Evolutionary conservation across 129 eudicot species (phyloP).

Genomic region (Centrapalus pauciflorus): DNA sequence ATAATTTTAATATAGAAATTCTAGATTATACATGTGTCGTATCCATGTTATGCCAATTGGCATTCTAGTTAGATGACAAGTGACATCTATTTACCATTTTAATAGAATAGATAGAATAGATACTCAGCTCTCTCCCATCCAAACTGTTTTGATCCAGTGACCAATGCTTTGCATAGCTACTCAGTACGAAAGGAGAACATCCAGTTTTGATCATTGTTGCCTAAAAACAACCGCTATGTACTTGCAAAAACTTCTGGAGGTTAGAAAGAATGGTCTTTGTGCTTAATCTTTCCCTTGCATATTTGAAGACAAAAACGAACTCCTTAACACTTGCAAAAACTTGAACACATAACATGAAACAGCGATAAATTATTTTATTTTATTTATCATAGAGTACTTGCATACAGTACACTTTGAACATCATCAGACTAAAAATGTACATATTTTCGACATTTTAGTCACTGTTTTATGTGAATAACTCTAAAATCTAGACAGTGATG

Average conservation of each 20-base stretch:
- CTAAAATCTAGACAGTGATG: slow-evolving; percentile 21
- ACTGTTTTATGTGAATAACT: slow-evolving; percentile 21
- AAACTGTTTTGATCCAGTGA: no score
- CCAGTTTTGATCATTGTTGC: neutral
- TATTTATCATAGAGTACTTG: slow-evolving; percentile 18
- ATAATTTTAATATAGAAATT: no score
- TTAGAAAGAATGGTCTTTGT: neutral
- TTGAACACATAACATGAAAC: neutral
- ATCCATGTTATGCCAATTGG: no score
- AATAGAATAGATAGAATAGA: no score
- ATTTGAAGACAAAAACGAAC: no score
- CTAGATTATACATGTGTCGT: no score
- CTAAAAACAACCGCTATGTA: neutral
- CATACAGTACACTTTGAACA: slow-evolving; percentile 24
- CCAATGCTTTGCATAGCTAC: no score
- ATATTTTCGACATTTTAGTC: slow-evolving; percentile 22
- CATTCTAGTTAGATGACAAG: no score
- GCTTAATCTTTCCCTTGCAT: neutral
- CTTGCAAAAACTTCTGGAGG: neutral
- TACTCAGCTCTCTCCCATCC: no score
- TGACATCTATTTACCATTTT: no score
- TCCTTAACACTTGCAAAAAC: neutral
- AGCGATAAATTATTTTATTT: neutral
- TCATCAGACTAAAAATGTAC: slow-evolving; percentile 20
- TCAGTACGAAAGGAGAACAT: neutral